Base-by-base conservation (phyloP, 257 asterid species). In the Striga asiatica region DNA sequence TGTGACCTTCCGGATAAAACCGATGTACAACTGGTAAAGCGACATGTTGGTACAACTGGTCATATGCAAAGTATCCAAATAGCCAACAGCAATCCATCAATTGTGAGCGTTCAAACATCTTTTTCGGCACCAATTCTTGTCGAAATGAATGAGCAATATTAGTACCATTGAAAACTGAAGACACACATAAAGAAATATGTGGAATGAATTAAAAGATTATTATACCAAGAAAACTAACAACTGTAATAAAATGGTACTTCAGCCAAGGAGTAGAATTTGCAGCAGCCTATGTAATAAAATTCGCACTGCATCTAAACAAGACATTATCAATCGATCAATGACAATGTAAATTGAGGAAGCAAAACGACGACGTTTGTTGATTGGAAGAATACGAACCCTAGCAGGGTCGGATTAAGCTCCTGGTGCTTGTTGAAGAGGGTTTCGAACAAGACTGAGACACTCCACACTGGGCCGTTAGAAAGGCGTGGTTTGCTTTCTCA, bases 11-110 rank as follows among this genome's bases (percentile, higher is more conserved):
- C 96, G 98, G 68, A 80, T 78, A 73, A 73, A 67, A 41, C 92
- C 95, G 35, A 81, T 84, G 62, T 91, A 84, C 56, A 91, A 54
- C 20, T 77, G 68, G 59, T 84, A 51, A 16, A 75, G 66, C 74
- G 87, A 61, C 96, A 91, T 91, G 70, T 91, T n/a, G n/a, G n/a
- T n/a, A 95, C 78, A 71, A 75, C 69, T 91, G 98, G 70, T 91
- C 98, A 59, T 91, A 91, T 21, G 98, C 98, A 71, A 91, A 91
- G 65, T 91, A 91, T 38, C 95, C 96, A 64, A 75, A 68, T 6
- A 96, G 98, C 89, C 74, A 83, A 79, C 4, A 74, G 81, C 98
- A 96, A 91, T 76, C 76, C 25, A 87, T 96, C 73, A 91, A 76
- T 62, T 80, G 78, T 0, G 92, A 72, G 67, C 87, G 98, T 35